A percentile compares a stretch with the other conserved stretches of the same genome.
Conservation (phyloP, 2,329 filamentous ascomycete species). For the Metarhizium brunneum region DNA sequence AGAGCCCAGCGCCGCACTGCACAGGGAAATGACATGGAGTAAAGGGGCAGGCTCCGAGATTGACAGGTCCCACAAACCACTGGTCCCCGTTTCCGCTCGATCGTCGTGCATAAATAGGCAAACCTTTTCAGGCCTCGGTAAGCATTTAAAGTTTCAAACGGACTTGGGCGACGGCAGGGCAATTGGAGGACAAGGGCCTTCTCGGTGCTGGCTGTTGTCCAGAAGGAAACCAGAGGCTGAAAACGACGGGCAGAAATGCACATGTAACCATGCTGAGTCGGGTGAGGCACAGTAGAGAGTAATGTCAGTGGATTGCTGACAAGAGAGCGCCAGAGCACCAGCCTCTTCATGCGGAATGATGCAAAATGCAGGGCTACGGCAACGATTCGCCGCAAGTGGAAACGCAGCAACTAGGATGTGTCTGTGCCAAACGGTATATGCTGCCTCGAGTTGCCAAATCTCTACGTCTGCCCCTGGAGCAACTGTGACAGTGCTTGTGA, state of each 20-base stretch:
- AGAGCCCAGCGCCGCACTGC: not conserved
- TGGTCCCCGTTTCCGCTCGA: not conserved
- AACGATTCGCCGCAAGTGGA: not conserved
- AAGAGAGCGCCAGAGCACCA: not conserved
- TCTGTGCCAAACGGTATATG: not conserved
- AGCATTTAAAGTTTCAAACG: not conserved
- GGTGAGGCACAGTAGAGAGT: not conserved
- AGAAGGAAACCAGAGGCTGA: not conserved
- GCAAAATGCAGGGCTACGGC: not conserved
- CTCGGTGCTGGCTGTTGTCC: not conserved
- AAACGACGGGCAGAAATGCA: not conserved
- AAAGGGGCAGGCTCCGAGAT: not conserved
- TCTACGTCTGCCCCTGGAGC: not conserved
- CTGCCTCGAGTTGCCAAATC: not conserved
- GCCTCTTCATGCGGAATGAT: not conserved
- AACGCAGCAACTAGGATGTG: not conserved
- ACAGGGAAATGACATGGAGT: not conserved
- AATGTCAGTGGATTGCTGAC: not conserved
- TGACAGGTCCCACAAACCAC: not conserved
- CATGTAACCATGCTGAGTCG: not conserved
- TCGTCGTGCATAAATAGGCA: not conserved
- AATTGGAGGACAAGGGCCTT: not conserved
- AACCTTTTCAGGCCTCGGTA: not conserved
- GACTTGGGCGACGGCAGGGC: not conserved
- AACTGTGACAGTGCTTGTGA: not conserved